Percentiles rank a stretch among this genome's conserved stretches.
These are phyloP conservation scores for Butyriboletus loyo DNA, from an alignment of 768 basidiomycete species.

Conservation along the genomic window DNA sequence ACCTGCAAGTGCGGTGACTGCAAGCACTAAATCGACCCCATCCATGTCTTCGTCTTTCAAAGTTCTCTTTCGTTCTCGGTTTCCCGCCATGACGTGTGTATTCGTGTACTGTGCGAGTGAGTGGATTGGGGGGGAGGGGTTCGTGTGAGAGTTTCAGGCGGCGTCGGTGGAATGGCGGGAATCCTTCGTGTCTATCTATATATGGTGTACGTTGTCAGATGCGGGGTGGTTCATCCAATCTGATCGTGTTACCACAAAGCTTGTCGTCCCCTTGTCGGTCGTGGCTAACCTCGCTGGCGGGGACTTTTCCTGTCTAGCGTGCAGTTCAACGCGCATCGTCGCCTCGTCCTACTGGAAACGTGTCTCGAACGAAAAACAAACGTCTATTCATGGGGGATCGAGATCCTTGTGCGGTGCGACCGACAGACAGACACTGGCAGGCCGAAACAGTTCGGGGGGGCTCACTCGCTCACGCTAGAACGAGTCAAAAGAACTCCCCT, in stretches of 20 bases:
- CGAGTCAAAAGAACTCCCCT: no score
- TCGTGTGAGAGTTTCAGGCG: neutral
- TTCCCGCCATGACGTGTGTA: neutral
- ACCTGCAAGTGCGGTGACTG: conserved; percentile 19
- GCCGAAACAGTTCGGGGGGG: no score
- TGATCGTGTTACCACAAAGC: neutral
- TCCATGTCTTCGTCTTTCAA: no score
- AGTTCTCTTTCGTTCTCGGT: neutral
- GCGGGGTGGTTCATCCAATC: neutral
- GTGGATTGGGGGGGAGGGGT: no score
- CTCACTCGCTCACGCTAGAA: no score
- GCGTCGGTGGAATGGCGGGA: neutral
- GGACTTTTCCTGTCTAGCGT: no score
- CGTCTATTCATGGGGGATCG: no score
- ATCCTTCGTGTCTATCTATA: neutral
- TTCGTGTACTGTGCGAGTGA: neutral
- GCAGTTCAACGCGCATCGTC: no score
- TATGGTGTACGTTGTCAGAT: neutral
- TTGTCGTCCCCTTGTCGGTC: no score
- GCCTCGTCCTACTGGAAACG: neutral
- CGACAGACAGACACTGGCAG: no score
- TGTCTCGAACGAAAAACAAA: neutral
- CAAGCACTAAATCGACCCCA: conserved; percentile 8
- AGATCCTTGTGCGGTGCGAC: no score
- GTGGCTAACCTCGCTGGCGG: no score